A percentile compares a stretch with the other conserved stretches of the same genome.
phyloP scores from a whole-genome alignment of 106 monocot genomes.

The Vanilla planifolia region DNA sequence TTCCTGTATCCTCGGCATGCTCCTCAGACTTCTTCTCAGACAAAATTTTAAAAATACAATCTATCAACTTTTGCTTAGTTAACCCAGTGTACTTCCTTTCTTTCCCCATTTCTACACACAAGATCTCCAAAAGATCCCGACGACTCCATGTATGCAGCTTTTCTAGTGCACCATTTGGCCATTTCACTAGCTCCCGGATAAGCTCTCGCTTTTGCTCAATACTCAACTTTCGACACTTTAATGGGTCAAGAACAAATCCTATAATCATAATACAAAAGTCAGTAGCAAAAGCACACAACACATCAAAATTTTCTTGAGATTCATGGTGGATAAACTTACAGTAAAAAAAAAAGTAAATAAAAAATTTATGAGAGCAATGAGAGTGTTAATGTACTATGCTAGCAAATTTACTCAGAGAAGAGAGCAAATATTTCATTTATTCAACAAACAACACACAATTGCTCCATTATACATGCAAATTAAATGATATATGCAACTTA shows the following conservation, averaged over 20 bases:
- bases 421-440: no score
- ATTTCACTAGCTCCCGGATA: conserved; percentile 47
- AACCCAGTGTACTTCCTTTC: conserved; percentile 88
- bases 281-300: no score
- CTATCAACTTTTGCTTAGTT: conserved; percentile 73
- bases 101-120: conserved; percentile 84
- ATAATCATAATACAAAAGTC: no score
- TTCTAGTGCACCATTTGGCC: conserved; percentile 52
- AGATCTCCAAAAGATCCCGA: conserved; percentile 71
- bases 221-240: conserved; percentile 62
- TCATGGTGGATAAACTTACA: no score
- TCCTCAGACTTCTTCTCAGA: conserved; percentile 45
- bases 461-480: no score
- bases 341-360: no score
- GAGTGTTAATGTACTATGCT: no score
- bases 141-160: conserved; percentile 84
- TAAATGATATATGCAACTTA: no score
- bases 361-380: no score
- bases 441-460: no score
- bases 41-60: conserved; percentile 56
- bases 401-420: no score
- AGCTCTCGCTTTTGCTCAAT: conserved; percentile 65
- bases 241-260: conserved; percentile 62
- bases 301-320: no score
- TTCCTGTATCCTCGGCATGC: conserved; percentile 21